Percentiles rank a stretch among this genome's conserved stretches.
Evolutionary conservation across 2,329 filamentous ascomycete species (phyloP).

Genomic region (Domatiomyces globalis): DNA sequence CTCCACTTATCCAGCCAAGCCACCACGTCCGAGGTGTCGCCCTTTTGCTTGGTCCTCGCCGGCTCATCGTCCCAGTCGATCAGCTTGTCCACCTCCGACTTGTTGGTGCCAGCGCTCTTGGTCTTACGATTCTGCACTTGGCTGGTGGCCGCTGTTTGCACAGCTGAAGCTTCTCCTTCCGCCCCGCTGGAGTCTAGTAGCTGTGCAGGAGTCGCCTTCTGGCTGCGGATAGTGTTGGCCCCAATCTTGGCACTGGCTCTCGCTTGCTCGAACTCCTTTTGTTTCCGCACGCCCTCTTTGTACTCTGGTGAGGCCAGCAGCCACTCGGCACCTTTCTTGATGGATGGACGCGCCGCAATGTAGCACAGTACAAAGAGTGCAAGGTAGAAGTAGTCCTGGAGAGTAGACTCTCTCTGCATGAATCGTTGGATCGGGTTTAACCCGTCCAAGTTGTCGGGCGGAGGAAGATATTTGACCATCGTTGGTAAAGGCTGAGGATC

Average conservation of each 20-base stretch:
- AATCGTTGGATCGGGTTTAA: conserved; percentile 18
- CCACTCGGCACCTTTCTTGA: conserved; percentile 12
- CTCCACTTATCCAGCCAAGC: conserved; percentile 18
- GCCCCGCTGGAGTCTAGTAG: not conserved
- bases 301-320: conserved; percentile 8
- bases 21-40: conserved; percentile 13
- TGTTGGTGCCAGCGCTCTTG: conserved; percentile 9
- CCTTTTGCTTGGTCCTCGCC: conserved; percentile 5
- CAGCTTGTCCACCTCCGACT: conserved; percentile 14
- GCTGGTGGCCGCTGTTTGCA: conserved; percentile 2
- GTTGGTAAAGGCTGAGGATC: not conserved
- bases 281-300: conserved; percentile 8
- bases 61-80: conserved; percentile 19
- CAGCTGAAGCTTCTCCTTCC: not conserved
- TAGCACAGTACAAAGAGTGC: conserved; percentile 13
- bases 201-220: conserved; percentile 1
- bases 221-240: conserved; percentile 14
- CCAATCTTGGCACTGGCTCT: conserved; percentile 13
- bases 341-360: conserved; percentile 13
- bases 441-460: conserved; percentile 12
- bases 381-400: conserved; percentile 15
- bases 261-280: conserved; percentile 7
- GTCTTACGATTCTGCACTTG: conserved; percentile 14
- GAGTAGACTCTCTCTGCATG: conserved; percentile 14
- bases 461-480: conserved; percentile 15